phyloP scores from a whole-genome alignment of 169 alveolate species.

The Theileria parva region DNA sequence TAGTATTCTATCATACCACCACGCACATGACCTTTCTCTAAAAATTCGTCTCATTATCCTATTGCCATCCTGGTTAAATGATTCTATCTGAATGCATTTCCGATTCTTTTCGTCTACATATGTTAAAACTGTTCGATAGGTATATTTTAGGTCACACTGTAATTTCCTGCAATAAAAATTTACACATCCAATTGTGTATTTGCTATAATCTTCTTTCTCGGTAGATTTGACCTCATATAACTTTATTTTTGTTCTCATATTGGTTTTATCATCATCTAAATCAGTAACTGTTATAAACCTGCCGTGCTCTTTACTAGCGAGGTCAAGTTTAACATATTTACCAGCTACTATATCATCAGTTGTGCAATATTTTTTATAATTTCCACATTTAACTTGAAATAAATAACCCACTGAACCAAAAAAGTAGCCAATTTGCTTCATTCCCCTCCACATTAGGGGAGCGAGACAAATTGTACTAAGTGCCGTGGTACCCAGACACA shows the following conservation, averaged over 20 bases:
- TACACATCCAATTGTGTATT: constrained; percentile 50
- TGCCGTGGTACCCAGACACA: too few species aligned
- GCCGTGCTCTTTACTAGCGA: constrained; percentile 47
- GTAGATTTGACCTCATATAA: constrained; percentile 17
- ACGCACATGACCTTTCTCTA: constrained; percentile 32
- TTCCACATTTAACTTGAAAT: background rate
- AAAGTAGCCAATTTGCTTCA: constrained; percentile 15
- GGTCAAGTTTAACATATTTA: constrained; percentile 41
- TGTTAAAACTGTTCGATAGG: constrained; percentile 23
- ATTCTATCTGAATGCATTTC: constrained; percentile 45
- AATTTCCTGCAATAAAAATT: constrained; percentile 30
- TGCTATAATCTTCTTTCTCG: background rate
- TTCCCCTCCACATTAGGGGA: background rate
- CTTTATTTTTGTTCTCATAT: constrained; percentile 32
- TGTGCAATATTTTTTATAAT: constrained; percentile 26
- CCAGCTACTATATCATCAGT: constrained; percentile 43
- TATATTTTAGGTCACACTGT: constrained; percentile 37
- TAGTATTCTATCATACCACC: constrained; percentile 56
- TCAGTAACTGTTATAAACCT: constrained; percentile 16
- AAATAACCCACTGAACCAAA: constrained; percentile 5
- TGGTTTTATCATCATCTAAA: constrained; percentile 25
- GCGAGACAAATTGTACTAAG: background rate
- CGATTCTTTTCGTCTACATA: constrained; percentile 40
- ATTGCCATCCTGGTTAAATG: constrained; percentile 25
- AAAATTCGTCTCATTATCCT: constrained; percentile 36